These are phyloP conservation scores for Lichtheimia ramosa DNA, from an alignment of 371 early-diverging fungal genomes.

Conservation along the genomic window DNA sequence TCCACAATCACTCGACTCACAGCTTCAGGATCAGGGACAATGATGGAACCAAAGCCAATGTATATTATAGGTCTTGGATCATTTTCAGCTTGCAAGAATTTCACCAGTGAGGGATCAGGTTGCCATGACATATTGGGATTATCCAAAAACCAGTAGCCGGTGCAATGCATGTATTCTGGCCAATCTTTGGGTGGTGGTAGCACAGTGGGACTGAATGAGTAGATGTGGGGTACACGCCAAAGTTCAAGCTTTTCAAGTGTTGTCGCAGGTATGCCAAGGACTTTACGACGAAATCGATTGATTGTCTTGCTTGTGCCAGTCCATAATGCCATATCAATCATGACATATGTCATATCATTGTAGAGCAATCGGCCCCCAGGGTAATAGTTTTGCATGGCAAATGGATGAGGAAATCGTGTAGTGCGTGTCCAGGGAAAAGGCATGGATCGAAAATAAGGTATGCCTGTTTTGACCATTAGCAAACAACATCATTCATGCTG, in stretches of 20 bases:
- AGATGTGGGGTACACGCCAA: conserved; percentile 67
- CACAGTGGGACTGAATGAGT: conserved; percentile 72
- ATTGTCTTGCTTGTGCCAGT: conserved; percentile 60
- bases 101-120: conserved; percentile 51
- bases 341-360: conserved; percentile 77
- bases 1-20: conserved; percentile 67
- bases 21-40: conserved; percentile 74
- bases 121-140: conserved; percentile 61
- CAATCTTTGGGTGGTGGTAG: conserved; percentile 76
- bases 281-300: conserved; percentile 66
- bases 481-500: neutral
- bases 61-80: conserved; percentile 66
- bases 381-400: conserved; percentile 61
- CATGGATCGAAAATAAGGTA: conserved; percentile 76
- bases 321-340: conserved; percentile 80
- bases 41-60: conserved; percentile 87
- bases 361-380: conserved; percentile 66
- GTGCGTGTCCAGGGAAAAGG: conserved; percentile 83
- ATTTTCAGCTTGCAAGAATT: conserved; percentile 53
- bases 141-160: conserved; percentile 84
- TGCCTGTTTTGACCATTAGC: conserved; percentile 18
- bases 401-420: conserved; percentile 77
- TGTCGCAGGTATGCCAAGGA: conserved; percentile 51
- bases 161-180: conserved; percentile 74
- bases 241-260: conserved; percentile 54